Base-by-base conservation (phyloP, 306 rosid species). In the Oxytropis ochrocephala region DNA sequence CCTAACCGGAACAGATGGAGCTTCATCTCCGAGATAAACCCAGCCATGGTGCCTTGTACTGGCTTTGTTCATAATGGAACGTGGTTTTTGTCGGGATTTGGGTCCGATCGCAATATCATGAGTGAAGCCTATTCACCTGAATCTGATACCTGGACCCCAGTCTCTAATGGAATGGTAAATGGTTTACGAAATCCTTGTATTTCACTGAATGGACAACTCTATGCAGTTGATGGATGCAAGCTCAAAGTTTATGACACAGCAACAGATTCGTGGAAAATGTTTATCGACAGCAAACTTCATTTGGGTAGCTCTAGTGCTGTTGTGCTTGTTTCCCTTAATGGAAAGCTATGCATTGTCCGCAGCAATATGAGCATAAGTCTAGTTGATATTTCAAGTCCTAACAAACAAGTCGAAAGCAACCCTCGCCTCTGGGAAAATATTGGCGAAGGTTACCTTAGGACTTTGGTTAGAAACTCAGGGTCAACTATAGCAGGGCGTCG, bases 341-440 rank as follows among this genome's bases (percentile, higher is more conserved):
- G 97, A 71, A 88, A 86, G 90, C 86, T 93, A 10, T 90, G 98
- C 87, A 88, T 93, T 32, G 84, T 90, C 78, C 94, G 96, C 16
- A 88, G 88, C 73, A 94, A 94, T 74, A 85, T 88, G 97, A 90
- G 98, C 80, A 85, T 94, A 79, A 94, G 90, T 76, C 74, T 94
- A 27, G 96, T 94, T 35, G 97, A 94, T 49, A 83, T 94, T 69
- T 81, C 85, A 2, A 79, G 94, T 79, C 83, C 90, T 0, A 86
- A 85, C 77, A 82, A 69, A 69, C 86, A 66, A 8, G 94, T 88
- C 2, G 94, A 86, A 81, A 85, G 77, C 78, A 86, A 88, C 64
- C 94, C 94, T 63, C 79, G 73, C 33, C 84, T 88, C 16, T 90
- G 98, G 97, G 94, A 90, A 78, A 94, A 87, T 65, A 90, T 90